Evolutionary conservation across 164 flowering plant species (phyloP), one percentile per base, ranked within the genome.

Genomic region (Macadamia tetraphylla): DNA sequence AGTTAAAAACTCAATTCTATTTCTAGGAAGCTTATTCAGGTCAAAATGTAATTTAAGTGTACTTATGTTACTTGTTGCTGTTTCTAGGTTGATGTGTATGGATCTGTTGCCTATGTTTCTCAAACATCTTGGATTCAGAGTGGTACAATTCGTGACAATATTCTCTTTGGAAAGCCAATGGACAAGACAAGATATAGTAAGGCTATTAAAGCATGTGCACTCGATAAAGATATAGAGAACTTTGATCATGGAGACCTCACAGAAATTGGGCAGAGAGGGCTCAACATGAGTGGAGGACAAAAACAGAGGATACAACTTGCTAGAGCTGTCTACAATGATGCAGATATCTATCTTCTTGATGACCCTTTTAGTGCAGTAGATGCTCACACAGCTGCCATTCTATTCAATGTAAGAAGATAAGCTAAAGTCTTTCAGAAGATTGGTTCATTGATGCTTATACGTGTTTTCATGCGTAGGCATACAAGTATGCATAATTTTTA

Each of bases 331-430:
- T 94, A 88, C 52, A 83, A 75, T 69, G 94, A 91, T 78, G 91
- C 91, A 10, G 96, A 94, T 72, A 84, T 88, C 9, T 93, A 91
- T 78, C 92, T 91, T 53, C 89, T 93, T 42, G 98, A 91, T 68
- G 98, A 93, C 62, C 96, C 96, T 43, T 94, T 91, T 51, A 94
- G 98, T 77, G 98, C 98, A 66, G 95, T 93, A 1, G 98, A 93
- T 86, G 98, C 98, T 62, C 93, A 89, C 43, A 93, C 98, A 1
- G 97, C 90, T 31, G 80, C 95, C 18, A 74, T 60, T 71, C 81
- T 93, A 43, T 93, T 91, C 70, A 81, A 89, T 73, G 98, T 89
- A 73, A 80, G 86, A 42, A 44, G 43, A 42, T n/a, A 14, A 29
- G 51, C 13, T 11, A 9, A 46, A 8, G 51, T n/a, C 8, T 11